These are phyloP conservation scores for Zygoascus flipseniorum DNA, from an alignment of 805 yeast genomes.

Conservation along the genomic window DNA sequence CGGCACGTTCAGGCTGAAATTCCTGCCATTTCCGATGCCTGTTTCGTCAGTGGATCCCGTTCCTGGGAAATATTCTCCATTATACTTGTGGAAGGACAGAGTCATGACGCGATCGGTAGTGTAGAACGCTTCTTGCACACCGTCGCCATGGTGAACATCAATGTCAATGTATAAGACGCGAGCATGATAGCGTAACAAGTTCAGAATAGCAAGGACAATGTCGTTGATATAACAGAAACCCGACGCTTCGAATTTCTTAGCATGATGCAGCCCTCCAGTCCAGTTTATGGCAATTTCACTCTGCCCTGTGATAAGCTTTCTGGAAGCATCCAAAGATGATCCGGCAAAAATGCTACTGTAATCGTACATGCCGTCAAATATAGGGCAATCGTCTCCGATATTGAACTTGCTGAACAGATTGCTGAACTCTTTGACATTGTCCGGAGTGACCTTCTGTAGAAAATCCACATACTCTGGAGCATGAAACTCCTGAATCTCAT, in stretches of 20 bases:
- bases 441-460: conserved; percentile 68
- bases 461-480: conserved; percentile 80
- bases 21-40: conserved; percentile 79
- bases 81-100: conserved; percentile 79
- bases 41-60: conserved; percentile 81
- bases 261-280: conserved; percentile 92
- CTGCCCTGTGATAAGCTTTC: conserved; percentile 69
- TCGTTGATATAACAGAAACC: conserved; percentile 91
- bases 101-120: conserved; percentile 90
- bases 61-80: conserved; percentile 88
- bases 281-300: conserved; percentile 89
- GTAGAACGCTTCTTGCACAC: conserved; percentile 90
- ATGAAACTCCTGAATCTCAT: conserved; percentile 76
- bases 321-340: conserved; percentile 85
- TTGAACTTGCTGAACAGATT: conserved; percentile 58
- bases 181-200: conserved; percentile 72
- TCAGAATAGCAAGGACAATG: conserved; percentile 76
- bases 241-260: conserved; percentile 80
- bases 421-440: conserved; percentile 46
- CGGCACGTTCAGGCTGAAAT: conserved; percentile 80
- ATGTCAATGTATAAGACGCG: conserved; percentile 83
- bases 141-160: conserved; percentile 92
- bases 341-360: conserved; percentile 82
- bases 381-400: conserved; percentile 91
- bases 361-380: conserved; percentile 90